Evolutionary conservation across 192 early-diverging fungal genomes (phyloP).

Genomic region (Coemansia sp.): DNA sequence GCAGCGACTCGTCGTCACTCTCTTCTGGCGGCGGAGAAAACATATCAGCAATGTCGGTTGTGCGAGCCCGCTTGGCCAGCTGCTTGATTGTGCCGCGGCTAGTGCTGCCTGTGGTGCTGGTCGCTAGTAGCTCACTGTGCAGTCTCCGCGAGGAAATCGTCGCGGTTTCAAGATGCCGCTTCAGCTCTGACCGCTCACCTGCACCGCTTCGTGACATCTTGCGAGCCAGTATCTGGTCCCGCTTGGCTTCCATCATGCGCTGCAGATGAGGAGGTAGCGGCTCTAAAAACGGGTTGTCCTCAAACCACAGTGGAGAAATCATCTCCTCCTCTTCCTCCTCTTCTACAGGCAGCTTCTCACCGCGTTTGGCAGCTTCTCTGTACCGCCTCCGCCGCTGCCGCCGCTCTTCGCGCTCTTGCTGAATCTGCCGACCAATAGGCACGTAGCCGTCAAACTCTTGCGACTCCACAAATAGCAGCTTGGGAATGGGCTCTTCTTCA

Average conservation of each 20-base stretch:
- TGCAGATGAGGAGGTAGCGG: constrained; percentile 24
- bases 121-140: constrained; percentile 37
- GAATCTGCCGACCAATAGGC: constrained; percentile 29
- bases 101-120: constrained; percentile 7
- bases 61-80: constrained; percentile 35
- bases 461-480: constrained; percentile 31
- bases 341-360: constrained; percentile 16
- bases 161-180: constrained; percentile 33
- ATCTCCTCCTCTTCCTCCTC: constrained; percentile 1
- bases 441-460: constrained; percentile 51
- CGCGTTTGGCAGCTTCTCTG: constrained; percentile 33
- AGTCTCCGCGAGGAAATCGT: constrained; percentile 36
- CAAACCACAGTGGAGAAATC: constrained; percentile 30
- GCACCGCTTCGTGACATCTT: constrained; percentile 12
- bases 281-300: constrained; percentile 31
- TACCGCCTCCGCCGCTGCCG: constrained; percentile 26
- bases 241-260: constrained; percentile 30
- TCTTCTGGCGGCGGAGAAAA: constrained; percentile 12
- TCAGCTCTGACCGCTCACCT: constrained; percentile 32
- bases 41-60: constrained; percentile 16
- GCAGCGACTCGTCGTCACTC: constrained; percentile 3
- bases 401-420: constrained; percentile 36
- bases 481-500: constrained; percentile 43
- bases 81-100: constrained; percentile 41
- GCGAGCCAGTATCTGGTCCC: constrained; percentile 25